Evolutionary conservation across 441 rosid genomes (phyloP), one percentile per base, ranked within the genome.

Genomic region (Brassica balearica): DNA sequence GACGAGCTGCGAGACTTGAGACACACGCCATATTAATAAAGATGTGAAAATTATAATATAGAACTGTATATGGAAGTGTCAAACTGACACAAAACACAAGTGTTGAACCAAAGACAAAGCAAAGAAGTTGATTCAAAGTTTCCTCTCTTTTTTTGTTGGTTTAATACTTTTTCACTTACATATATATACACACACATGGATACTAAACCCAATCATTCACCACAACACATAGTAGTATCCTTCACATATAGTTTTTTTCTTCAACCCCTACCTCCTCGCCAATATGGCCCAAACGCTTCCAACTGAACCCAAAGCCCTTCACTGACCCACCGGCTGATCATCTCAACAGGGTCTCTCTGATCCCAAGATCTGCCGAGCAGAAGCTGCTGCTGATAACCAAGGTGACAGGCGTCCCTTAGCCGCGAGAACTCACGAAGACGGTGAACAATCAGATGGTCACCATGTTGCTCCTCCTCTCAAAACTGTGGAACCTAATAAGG

Each of bases 91-190:
- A 71, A 75, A 71, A 72, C 69, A n/a, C 59, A 65, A 69, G 76
- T 46, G 77, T 75, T 78, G 48, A 89, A 87, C 88, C 86, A 67
- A 71, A 68, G 55, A 68, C 23, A 82, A 91, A 91, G 91, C 85
- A 89, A 91, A 85, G 90, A 88, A 89, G 93, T 82, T 74, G 90
- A 88, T 89, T 85, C 88, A 79, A 53, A 55, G 76, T 38, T 62
- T 53, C 53, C 8, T 41, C 85, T 78, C 53, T 43, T 43, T 68
- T 60, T 69, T 29, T 6, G 0, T 4, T 1, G 58, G 15, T 55
- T 55, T 3, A 55, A 1, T 15, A 43, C 59, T 0, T 55, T 15
- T 55, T 55, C 10, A 17, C 10, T 22, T 15, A 53, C 3, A 15
- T 53, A 53, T 19, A 58, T 55, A 78, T 7, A 58, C 11, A 25